phyloP scores from a whole-genome alignment of 257 asterid genomes.

The Salvia hispanica region DNA sequence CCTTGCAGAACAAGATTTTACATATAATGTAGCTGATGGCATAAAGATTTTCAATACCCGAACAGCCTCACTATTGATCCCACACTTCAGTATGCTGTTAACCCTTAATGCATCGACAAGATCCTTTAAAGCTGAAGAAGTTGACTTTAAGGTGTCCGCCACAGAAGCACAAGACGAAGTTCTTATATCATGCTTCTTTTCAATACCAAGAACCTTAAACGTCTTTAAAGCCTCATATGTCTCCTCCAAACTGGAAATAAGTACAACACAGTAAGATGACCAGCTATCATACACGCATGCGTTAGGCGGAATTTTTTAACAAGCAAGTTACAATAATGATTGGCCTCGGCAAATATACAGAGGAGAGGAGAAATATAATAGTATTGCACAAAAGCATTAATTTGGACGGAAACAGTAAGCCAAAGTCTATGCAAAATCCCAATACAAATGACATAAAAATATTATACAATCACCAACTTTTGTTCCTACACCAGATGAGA shows the following conservation, averaged over 20 bases:
- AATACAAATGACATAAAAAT: not conserved
- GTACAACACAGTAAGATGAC: constrained; percentile 27
- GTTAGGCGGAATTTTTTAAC: not conserved
- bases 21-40: not conserved
- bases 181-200: constrained; percentile 48
- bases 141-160: constrained; percentile 52
- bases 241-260: constrained; percentile 68
- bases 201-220: constrained; percentile 81
- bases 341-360: not conserved
- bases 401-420: not conserved
- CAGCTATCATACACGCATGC: constrained; percentile 20
- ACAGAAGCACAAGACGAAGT: constrained; percentile 64
- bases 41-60: constrained; percentile 47
- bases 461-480: too few relatives aligned
- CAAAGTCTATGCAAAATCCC: constrained; percentile 2
- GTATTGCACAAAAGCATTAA: constrained; percentile 14
- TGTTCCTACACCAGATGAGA: too few relatives aligned
- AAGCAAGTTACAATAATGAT: not conserved
- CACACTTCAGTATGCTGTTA: constrained; percentile 71
- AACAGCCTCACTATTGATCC: constrained; percentile 52
- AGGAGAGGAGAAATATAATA: not conserved
- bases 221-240: constrained; percentile 81
- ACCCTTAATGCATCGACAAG: constrained; percentile 68
- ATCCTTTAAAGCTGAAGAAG: constrained; percentile 65
- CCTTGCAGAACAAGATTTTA: not conserved